These are phyloP conservation scores for Xylaria scruposa DNA, from an alignment of 495 filamentous ascomycete genomes.

Conservation along the genomic window DNA sequence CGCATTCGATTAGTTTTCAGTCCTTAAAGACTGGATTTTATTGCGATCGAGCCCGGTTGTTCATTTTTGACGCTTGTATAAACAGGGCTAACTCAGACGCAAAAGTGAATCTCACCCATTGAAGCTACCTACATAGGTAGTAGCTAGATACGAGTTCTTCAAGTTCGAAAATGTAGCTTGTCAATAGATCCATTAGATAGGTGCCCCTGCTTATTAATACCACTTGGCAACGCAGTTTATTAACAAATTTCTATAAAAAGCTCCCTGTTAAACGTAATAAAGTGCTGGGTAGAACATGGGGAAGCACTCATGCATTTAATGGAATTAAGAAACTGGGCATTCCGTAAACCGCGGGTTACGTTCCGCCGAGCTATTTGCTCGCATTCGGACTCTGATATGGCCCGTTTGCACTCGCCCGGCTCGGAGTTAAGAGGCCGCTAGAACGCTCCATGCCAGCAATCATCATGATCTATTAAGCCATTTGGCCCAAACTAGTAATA, in stretches of 20 bases:
- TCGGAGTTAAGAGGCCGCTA: constrained; percentile 8
- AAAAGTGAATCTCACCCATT: too few relatives aligned
- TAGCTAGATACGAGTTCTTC: too few relatives aligned
- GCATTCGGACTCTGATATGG: background rate
- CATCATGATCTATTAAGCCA: background rate
- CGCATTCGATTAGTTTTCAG: background rate
- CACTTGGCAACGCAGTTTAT: background rate
- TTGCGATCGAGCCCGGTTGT: background rate
- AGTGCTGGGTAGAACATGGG: background rate
- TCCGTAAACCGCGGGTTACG: background rate
- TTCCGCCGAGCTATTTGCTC: background rate
- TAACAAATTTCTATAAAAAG: background rate
- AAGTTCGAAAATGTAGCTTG: too few relatives aligned
- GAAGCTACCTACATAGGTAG: too few relatives aligned
- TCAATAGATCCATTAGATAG: too few relatives aligned
- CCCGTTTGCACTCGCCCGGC: background rate
- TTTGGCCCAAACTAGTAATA: background rate
- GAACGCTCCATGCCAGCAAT: background rate
- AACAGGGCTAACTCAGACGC: too few relatives aligned
- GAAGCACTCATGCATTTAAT: background rate
- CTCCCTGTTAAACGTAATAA: background rate
- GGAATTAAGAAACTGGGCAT: background rate
- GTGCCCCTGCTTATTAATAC: background rate
- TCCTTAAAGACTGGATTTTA: background rate
- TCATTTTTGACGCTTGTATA: too few relatives aligned